Conservation (phyloP, 192 early-diverging fungal genomes). For the Coemansia javaensis region DNA sequence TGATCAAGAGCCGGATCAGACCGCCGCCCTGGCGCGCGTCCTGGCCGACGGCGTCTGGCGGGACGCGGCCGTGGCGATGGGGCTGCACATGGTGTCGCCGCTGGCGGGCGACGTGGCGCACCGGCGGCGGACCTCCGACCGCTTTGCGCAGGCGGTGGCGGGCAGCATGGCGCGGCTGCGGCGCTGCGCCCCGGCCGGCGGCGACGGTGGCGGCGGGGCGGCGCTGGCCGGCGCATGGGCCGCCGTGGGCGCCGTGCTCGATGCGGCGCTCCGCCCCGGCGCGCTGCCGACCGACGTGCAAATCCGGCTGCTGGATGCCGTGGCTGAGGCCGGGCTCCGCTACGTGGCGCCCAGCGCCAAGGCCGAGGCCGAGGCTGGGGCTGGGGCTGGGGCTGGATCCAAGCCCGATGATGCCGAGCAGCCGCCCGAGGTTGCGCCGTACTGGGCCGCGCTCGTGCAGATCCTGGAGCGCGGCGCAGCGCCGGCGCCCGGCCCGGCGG, state of each 20-base stretch:
- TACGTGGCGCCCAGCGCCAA: not conserved
- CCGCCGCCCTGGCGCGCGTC: slow-evolving; percentile 1
- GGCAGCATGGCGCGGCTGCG: slow-evolving; percentile 19
- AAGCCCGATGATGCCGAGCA: not conserved
- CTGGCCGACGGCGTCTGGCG: slow-evolving; percentile 28
- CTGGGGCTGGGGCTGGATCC: too few relatives aligned
- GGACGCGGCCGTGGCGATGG: slow-evolving; percentile 33
- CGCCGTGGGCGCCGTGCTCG: slow-evolving; percentile 21
- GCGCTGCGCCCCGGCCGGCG: too few relatives aligned
- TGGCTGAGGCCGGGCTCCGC: slow-evolving; percentile 13
- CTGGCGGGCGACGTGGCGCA: not conserved
- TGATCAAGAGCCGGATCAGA: too few relatives aligned
- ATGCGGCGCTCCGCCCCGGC: too few relatives aligned
- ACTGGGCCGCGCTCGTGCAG: slow-evolving; percentile 25
- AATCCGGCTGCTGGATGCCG: slow-evolving; percentile 24
- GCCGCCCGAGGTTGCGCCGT: slow-evolving; percentile 15
- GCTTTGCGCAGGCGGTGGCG: slow-evolving; percentile 30
- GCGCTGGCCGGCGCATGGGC: slow-evolving; percentile 23
- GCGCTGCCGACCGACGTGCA: slow-evolving; percentile 5
- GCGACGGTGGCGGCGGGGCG: too few relatives aligned
- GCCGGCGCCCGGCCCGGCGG: slow-evolving; percentile 17
- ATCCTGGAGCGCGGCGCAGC: slow-evolving; percentile 29
- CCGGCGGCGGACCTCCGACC: slow-evolving; percentile 2
- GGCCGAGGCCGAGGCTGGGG: not conserved
- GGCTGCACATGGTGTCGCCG: slow-evolving; percentile 22